Evolutionary conservation across 768 basidiomycete genomes (phyloP).

Genomic region (Russula earlei): DNA sequence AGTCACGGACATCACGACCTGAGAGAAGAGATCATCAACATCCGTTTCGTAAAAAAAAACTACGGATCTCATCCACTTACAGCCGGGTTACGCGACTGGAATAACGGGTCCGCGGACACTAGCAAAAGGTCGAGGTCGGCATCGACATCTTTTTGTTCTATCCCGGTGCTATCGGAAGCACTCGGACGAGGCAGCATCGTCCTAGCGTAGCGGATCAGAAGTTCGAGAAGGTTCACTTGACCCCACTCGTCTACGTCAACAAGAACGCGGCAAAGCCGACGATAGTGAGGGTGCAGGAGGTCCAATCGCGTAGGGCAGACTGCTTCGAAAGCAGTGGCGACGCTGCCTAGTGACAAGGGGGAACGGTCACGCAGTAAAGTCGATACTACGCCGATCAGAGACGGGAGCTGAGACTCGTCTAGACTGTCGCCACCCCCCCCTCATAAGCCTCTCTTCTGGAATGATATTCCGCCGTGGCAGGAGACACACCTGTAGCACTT

Average conservation of each 20-base stretch:
- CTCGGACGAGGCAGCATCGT: constrained; percentile 69
- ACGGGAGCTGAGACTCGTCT: constrained; percentile 60
- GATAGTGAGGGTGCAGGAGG: constrained; percentile 80
- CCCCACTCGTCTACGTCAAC: constrained; percentile 97
- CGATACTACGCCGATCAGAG: constrained; percentile 59
- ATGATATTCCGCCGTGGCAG: constrained; percentile 7
- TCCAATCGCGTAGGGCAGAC: constrained; percentile 85
- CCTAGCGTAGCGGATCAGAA: constrained; percentile 75
- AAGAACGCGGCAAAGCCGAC: constrained; percentile 73
- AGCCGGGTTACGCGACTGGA: constrained; percentile 82
- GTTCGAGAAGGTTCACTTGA: constrained; percentile 67
- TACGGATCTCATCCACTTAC: constrained; percentile 34
- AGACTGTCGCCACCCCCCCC: constrained; percentile 40
- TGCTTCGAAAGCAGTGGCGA: constrained; percentile 74
- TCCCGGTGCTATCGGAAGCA: constrained; percentile 23
- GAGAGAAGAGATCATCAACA: background rate
- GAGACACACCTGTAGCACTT: constrained; percentile 65
- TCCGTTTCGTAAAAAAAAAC: background rate
- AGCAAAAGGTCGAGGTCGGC: constrained; percentile 69
- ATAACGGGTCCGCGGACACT: constrained; percentile 60
- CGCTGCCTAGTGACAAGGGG: constrained; percentile 80
- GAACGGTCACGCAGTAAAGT: constrained; percentile 64
- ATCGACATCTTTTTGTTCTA: constrained; percentile 60
- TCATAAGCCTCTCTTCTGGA: background rate
- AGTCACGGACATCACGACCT: constrained; percentile 76